Evolutionary conservation across 371 early-diverging fungal species (phyloP), one percentile per base, ranked within the genome.

Genomic region (Syncephalastrum sp.): DNA sequence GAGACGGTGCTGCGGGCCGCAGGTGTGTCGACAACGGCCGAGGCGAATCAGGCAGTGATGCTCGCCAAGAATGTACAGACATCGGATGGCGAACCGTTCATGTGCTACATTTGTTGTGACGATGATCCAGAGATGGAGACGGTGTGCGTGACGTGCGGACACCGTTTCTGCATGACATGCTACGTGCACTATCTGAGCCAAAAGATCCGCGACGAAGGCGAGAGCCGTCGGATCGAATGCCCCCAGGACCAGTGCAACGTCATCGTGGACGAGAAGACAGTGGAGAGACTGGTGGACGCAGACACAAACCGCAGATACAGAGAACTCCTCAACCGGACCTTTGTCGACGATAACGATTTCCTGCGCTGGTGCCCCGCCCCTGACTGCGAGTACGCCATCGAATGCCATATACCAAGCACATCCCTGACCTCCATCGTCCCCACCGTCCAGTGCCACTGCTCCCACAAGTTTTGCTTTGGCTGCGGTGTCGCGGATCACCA

Each of bases 331-430:
- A 83, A 93, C 27, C 83, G 93, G 45, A 89, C 91, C 1, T 98
- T 88, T 77, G 97, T 98, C 17, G 91, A 92, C 56, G 96, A 96
- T 62, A 81, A 84, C 53, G 81, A 83, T 42, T 80, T 74, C 47
- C 68, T 95, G 38, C 80, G 89, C 25, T 97, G 96, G 96, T 98
- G 99, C 63, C 97, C 99, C 14, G 93, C 91, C 10, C 96, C 97
- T 21, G 90, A 93, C 64, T 98, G 99, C 71, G 92, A 93, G 66
- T 91, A 90, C 65, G 97, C 93, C 14, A 79, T 97, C 45, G 93
- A 97, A 67, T 97, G 96, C 67, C 85, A 82, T 55, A 81, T 91
- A 8, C 83, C 91, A 1, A 71, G 72, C 43, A 72, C 90, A 8
- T 79, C 87, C n/a, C 76, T 93, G 42, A 69, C 71, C 5, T 84